Percentiles rank a stretch among this genome's conserved stretches.
Evolutionary conservation across 768 basidiomycete genomes (phyloP).

Genomic region (Tephrocybe sp.): DNA sequence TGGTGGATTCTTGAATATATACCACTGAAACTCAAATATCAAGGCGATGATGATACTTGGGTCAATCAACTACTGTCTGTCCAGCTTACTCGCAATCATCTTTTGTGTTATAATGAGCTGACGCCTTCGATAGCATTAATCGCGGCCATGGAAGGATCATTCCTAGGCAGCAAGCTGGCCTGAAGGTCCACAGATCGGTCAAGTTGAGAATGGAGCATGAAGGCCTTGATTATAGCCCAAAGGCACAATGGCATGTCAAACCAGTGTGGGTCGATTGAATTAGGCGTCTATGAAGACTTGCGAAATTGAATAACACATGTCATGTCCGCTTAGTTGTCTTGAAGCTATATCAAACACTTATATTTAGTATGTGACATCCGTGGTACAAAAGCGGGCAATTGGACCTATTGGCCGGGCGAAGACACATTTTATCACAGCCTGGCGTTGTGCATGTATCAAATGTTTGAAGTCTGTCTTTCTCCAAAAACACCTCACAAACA

Average conservation of each 20-base stretch:
- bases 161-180: slow-evolving; percentile 34
- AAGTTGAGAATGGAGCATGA: slow-evolving; percentile 44
- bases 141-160: slow-evolving; percentile 41
- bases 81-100: too few species aligned
- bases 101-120: too few species aligned
- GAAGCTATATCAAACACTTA: too few species aligned
- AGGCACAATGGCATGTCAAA: slow-evolving; percentile 33
- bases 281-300: not conserved
- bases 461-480: too few species aligned
- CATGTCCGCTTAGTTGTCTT: not conserved
- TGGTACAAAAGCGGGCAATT: too few species aligned
- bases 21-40: slow-evolving; percentile 39
- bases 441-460: too few species aligned
- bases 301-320: too few species aligned
- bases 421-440: too few species aligned
- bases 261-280: slow-evolving; percentile 42
- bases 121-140: slow-evolving; percentile 35
- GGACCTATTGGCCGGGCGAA: too few species aligned
- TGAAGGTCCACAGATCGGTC: slow-evolving; percentile 49
- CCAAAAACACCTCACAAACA: too few species aligned
- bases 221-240: slow-evolving; percentile 35
- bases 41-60: slow-evolving; percentile 42
- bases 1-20: slow-evolving; percentile 73
- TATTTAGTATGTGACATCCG: too few species aligned
- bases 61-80: slow-evolving; percentile 36